A percentile compares a stretch with the other conserved stretches of the same genome.
Conservation (phyloP, 441 rosid genomes). For the Omphalea diandra region DNA sequence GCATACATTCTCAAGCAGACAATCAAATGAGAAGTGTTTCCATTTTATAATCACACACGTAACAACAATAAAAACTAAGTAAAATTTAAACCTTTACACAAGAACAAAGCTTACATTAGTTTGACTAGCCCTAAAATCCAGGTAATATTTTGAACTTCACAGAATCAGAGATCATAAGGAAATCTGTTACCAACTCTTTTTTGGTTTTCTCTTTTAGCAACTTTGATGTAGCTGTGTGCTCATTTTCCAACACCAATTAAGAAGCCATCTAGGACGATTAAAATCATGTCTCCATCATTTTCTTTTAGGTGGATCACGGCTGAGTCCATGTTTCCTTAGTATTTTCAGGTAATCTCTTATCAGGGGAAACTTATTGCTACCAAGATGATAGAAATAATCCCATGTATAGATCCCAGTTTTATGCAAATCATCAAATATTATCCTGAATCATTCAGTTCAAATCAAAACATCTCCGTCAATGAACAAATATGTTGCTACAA, state of each 20-base stretch:
- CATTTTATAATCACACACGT: not conserved
- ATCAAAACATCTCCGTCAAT: not conserved
- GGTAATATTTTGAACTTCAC: not conserved
- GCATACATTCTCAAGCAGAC: not conserved
- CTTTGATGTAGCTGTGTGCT: not conserved
- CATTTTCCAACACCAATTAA: not conserved
- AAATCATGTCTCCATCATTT: constrained; percentile 31
- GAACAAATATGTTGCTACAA: not conserved
- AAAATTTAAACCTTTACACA: not conserved
- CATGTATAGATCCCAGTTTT: constrained; percentile 91
- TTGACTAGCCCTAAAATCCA: not conserved
- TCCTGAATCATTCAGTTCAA: constrained; percentile 41
- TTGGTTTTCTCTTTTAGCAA: no score
- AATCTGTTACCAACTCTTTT: not conserved
- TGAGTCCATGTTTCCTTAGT: constrained; percentile 74
- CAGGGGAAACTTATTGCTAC: constrained; percentile 70
- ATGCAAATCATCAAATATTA: constrained; percentile 88
- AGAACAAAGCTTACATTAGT: constrained; percentile 1
- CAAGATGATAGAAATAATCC: constrained; percentile 84
- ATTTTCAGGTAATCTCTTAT: constrained; percentile 77
- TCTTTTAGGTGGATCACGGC: constrained; percentile 75
- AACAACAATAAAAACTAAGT: not conserved
- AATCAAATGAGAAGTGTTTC: not conserved
- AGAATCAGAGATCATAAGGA: not conserved
- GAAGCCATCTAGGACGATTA: not conserved